phyloP scores from a whole-genome alignment of 805 yeast species.

The Saccharomycopsis schoenii region DNA sequence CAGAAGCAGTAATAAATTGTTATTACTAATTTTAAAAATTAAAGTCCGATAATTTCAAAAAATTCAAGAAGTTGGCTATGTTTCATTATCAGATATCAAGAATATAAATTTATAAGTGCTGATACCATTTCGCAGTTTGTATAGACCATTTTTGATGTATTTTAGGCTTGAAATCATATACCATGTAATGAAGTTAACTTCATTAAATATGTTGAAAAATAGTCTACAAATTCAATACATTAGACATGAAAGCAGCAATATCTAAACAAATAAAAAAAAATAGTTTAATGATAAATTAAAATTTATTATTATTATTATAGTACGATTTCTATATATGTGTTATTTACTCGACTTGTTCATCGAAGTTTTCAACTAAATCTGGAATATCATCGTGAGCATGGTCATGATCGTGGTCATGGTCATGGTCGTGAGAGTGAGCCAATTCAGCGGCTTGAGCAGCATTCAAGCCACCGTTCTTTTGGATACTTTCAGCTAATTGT shows the following conservation, averaged over 20 bases:
- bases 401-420: slow-evolving; percentile 35
- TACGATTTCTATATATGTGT: not conserved
- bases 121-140: too few relatives aligned
- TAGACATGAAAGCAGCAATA: not conserved
- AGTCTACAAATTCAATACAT: not conserved
- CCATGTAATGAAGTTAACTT: too few relatives aligned
- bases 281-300: not conserved
- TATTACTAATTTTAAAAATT: too few relatives aligned
- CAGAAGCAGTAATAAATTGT: too few relatives aligned
- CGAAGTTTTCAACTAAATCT: slow-evolving; percentile 64
- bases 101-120: too few relatives aligned
- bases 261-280: not conserved
- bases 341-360: slow-evolving; percentile 35
- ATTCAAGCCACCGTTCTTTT: slow-evolving; percentile 37
- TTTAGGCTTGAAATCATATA: too few relatives aligned
- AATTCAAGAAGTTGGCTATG: too few relatives aligned
- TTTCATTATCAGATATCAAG: too few relatives aligned
- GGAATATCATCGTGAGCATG: slow-evolving; percentile 53
- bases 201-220: not conserved
- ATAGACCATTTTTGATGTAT: too few relatives aligned
- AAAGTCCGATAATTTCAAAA: too few relatives aligned
- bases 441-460: slow-evolving; percentile 30
- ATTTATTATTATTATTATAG: not conserved
- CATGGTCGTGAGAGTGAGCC: slow-evolving; percentile 39
- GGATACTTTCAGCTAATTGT: slow-evolving; percentile 82